Base-by-base conservation (phyloP, 805 yeast species). In the Geotrichum ghanense region DNA sequence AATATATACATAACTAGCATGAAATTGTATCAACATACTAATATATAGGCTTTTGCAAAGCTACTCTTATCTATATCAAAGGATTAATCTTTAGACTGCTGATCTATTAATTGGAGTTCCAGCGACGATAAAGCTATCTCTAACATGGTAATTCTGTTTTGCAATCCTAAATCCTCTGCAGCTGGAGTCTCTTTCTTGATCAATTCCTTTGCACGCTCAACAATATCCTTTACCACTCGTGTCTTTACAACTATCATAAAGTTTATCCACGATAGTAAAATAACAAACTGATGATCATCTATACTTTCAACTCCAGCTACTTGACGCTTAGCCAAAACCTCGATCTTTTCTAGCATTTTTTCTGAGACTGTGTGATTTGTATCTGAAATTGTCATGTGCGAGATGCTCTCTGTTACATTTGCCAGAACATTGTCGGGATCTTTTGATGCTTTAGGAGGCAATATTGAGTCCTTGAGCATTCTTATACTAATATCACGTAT, bases 391-490 rank as follows among this genome's bases (percentile, higher is more conserved):
- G 12, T 10, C 16, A 31, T n/a, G 4, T 31, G 10, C 16, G 40
- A 20, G n/a, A 42, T 48, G 10, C 44, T 50, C 3, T 53, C 45
- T 2, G 46, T 17, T 41, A 17, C 17, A 10, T 12, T n/a, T 19
- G 12, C 5, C 17, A 31, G 16, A 6, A n/a, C 16, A 31, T 31
- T 12, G 5, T 31, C 37, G 4, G 37, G 37, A n/a, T 31, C 53
- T 41, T 23, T 52, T 51, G 56, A 45, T 55, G 45, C 23, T 16
- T 56, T 55, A 54, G 52, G 79, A 61, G 51, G 51, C n/a, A 46
- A 25, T 22, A 51, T 49, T 19, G 87, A 68, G 53, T 81, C 86
- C 59, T 82, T 86, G 56, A 87, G 71, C 21, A 86, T 77, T 3
- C 81, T 76, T 16, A 86, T 72, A 31, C 78, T 64, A 2, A 78